Base-by-base conservation (phyloP, 2,329 filamentous ascomycete genomes). In the Scortechinia acanthostroma region DNA sequence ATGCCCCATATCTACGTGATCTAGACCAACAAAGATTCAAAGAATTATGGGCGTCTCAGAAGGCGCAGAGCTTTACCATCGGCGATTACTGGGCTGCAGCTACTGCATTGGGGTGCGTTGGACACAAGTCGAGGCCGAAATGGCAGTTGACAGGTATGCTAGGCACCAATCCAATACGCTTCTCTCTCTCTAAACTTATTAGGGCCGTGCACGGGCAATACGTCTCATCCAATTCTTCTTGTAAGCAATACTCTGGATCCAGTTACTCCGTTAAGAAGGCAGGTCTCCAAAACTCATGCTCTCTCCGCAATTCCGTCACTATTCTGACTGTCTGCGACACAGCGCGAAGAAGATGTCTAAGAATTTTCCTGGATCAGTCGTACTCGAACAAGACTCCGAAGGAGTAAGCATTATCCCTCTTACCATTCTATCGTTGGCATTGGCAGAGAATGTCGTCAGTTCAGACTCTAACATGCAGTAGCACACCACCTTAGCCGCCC, bases 361-460 rank as follows among this genome's bases (percentile, higher is more conserved):
- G 15, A 50, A 51, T 1, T 75, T 74, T 49, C 59, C 65, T 0
- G 66, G 65, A 1, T 69, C 64, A 15, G 57, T 54, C 2, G 56
- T 75, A 4, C 55, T 77, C 3, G 55, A 66, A 21, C 67, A 69
- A 47, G 64, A 74, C 47, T 58, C 63, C 3, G 63, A 64, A 46
- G 63, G 64, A 47, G 56, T 68, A 58, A 48, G 48, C 22, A 49
- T n/a, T 47, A 35, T 28, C 48, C 22, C 46, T 44, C 23, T 30
- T 30, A 10, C 25, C 25, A 10, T 30, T 30, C 25, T n/a, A 10
- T 30, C 25, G n/a, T 30, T 30, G n/a, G 10, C 10, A 30, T 30
- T 10, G 10, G 25, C n/a, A 10, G n/a, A 30, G 10, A 30, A 40
- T 40, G 10, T 10, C 17, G 35, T 6, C 17, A 30, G 10, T 30